Evolutionary conservation across 2,329 filamentous ascomycete species (phyloP), one percentile per base, ranked within the genome.

Genomic region (Aschersonia sp.): DNA sequence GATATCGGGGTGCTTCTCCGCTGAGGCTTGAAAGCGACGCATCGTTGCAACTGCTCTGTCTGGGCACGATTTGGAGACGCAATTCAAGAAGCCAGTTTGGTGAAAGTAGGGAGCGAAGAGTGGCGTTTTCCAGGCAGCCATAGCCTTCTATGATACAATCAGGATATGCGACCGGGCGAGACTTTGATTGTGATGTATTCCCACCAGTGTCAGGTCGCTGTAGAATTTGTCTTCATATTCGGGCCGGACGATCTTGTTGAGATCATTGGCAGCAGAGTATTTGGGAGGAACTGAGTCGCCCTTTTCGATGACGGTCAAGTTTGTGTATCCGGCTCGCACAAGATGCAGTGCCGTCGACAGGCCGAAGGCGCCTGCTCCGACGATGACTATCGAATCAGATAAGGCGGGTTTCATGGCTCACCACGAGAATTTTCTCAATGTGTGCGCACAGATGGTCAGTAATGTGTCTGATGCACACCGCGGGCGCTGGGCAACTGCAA

Each of bases 231-330:
- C 73, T 50, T 76, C 72, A 49, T 79, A 79, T 52, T 79, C 74
- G 5, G 70, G 73, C 2, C 76, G 67, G 37, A 80, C 64, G 48
- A 80, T 79, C 58, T 81, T 81, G 57, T 80, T 81, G 30, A 80
- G 56, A 51, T 81, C 75, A 49, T 77, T 76, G 22, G 69, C 76
- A 0, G 75, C 77, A 0, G 77, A 78, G 54, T 61, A 62, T 1
- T 49, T 49, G 4, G 72, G 70, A 1, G 74, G 74, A 1, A 60
- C 52, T 7, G 54, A 47, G 5, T 57, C 55, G 10, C 59, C 60
- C 44, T 61, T 60, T 22, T 76, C 72, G 11, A 71, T 64, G 6
- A 76, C 66, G 4, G 69, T 70, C 44, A 75, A 64, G 48, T 71
- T 59, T 0, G 55, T 66, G 50, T 69, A 72, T 1, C 70, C 71